Base-by-base conservation (phyloP, 768 basidiomycete species). In the Collybia sp. region DNA sequence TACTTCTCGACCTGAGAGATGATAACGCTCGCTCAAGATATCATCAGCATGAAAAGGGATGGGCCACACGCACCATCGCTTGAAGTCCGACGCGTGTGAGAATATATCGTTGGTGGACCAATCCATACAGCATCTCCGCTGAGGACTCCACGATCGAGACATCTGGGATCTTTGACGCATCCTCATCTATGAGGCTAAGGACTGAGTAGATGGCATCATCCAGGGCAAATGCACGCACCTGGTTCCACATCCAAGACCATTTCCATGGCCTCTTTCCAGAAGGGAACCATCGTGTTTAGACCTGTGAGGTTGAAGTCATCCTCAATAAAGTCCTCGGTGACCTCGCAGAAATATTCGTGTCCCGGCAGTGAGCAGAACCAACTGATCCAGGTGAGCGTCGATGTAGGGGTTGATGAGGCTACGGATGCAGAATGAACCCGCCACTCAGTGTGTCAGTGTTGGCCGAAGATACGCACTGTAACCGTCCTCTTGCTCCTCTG, bases 181-280 rank as follows among this genome's bases (percentile, higher is more conserved):
- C 96, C 65, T 98, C 96, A 54, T 89, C 87, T 87, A 25, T 25
- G 39, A 10, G 35, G 15, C 25, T 13, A 34, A 13, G 12, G 37
- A 41, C 40, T 52, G 45, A 54, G 45, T 31, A 20, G 38, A 12
- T 20, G 30, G 25, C 30, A 19, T 30, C 31, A 30, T 35, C 31
- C 37, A 19, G 40, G 44, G 48, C 37, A 35, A 58, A 53, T 52
- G 58, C 54, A 53, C 84, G 64, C 62, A 94, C 95, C 93, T 73
- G 96, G 93, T 68, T 99, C 96, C 44, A 98, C 95, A 69, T 99
- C 96, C 54, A 99, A 68, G 12, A 99, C 93, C 96, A 99, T 99
- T 71, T 99, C 96, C 86, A 99, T 89, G 38, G 96, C 96, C 65
- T 99, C 96, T 65, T 97, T 98, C 93, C 95, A 99, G 63, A 99